Base-by-base conservation (phyloP, 768 basidiomycete genomes). In the Lentinus tigrinus region DNA sequence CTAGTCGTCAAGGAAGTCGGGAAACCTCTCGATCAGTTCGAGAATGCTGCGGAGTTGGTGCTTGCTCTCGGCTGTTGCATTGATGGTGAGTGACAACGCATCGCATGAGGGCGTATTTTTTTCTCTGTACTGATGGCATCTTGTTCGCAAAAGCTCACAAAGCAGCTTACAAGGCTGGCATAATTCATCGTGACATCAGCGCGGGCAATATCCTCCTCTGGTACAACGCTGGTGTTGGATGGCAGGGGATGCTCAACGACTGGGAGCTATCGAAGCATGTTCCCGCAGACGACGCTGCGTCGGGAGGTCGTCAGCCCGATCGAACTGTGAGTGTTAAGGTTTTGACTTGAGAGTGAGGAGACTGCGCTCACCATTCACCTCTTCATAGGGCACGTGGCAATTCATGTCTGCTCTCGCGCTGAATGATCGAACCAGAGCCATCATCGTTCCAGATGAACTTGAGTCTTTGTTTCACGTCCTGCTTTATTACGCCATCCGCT, bases 181-280 rank as follows among this genome's bases (percentile, higher is more conserved):
- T 50, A 8, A 47, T 61, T 10, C 54, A 55, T 28, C 42, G 60
- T 2, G 60, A 55, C 36, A 61, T 61, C 26, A 58, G 57, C 40
- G 13, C 46, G 1, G 52, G 52, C 9, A 58, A 58, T 26, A 39
- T 58, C 13, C 57, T 58, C 31, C 28, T 58, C 2, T 28, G 47
- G 16, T 16, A 31, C 7, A 19, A 17, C 6, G 21, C 26, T 11
- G 23, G 31, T 11, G 26, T n/a, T 37, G 19, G 36, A 19, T 34
- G 27, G 37, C 11, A 34, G 6, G 52, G 52, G 3, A 13, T 46
- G 2, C 54, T 61, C 4, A 53, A 19, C 7, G 60, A 61, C 27
- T 61, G 60, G 60, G 60, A 61, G 17, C 27, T 52, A 4, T 31
- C 60, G 3, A 48, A 56, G 47, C 8, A n/a, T 4, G 40, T 42